phyloP scores from a whole-genome alignment of 129 eudicot species.

The Silybum marianum region DNA sequence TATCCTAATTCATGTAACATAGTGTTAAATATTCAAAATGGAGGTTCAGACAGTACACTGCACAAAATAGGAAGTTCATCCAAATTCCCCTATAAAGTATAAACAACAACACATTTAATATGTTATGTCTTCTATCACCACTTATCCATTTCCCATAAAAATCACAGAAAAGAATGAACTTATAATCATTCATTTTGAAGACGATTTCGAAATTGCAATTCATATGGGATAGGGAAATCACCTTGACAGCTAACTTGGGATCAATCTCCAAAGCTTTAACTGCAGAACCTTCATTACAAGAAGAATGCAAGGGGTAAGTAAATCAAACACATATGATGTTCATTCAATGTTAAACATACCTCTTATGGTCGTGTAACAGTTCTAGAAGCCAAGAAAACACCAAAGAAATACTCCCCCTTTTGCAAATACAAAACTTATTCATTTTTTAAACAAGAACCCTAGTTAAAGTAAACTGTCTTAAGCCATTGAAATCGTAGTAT shows the following conservation, averaged over 20 bases:
- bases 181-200: neutral
- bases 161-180: neutral
- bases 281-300: constrained; percentile 37
- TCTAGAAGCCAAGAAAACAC: constrained; percentile 11
- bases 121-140: neutral
- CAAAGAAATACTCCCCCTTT: neutral
- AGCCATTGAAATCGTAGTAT: constrained; percentile 5
- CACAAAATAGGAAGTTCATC: neutral
- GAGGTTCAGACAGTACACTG: neutral
- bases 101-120: constrained; percentile 12
- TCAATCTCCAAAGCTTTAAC: constrained; percentile 39
- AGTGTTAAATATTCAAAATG: neutral
- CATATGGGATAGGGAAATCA: constrained; percentile 26
- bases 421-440: neutral
- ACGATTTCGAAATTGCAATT: neutral
- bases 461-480: neutral
- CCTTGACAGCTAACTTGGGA: constrained; percentile 56
- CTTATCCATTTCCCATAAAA: neutral
- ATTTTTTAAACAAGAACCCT: neutral
- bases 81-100: neutral
- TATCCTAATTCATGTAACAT: neutral
- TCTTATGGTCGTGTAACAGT: neutral
- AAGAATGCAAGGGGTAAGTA: constrained; percentile 6
- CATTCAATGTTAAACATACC: neutral
- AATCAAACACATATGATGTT: constrained; percentile 6